Base-by-base conservation (phyloP, 1,284 basidiomycete species). In the Malassezia caprae region DNA sequence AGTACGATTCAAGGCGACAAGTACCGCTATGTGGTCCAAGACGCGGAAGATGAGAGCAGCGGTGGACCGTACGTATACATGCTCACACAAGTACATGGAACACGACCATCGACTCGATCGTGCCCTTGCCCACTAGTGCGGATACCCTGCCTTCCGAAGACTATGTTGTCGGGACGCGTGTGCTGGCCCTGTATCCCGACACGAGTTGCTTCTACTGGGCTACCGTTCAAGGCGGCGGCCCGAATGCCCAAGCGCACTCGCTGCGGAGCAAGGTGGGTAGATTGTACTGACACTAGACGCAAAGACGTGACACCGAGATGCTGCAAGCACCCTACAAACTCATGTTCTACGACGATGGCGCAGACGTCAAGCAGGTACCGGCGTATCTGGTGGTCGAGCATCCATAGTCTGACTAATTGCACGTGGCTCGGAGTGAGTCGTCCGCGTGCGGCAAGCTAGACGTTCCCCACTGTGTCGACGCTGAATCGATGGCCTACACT, bases 201-300 rank as follows among this genome's bases (percentile, higher is more conserved):
- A 74, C 72, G 3, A 68, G 63, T 37, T 74, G 72, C 48, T 74
- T 74, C 65, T 74, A 74, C 56, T 62, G 62, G 31, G 72, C 72
- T 8, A 65, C 62, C 0, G 65, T 74, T 24, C 63, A 63, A 17
- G 64, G 64, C 0, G 72, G 72, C n/a, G 72, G 72, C 12, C 72
- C 72, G 0, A 59, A 62, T 2, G 19, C 72, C 24, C 52, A 47
- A 3, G 43, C 60, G 19, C 59, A 42, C 26, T 61, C 37, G 42
- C 56, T 37, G 54, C 59, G 50, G 2, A 32, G 32, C 48, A 66
- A 63, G 50, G 61, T 63, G 39, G 26, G 61, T 26, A 2, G 6
- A 37, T 23, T 19, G 15, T 53, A 35, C 31, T 30, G n/a, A 41
- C 42, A 13, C 17, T 56, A 67, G 42, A 42, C 60, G 17, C 24